Percentiles rank a stretch among this genome's conserved stretches.
Evolutionary conservation across 2,329 filamentous ascomycete genomes (phyloP).

Genomic region (Cryphonectria parasitica): DNA sequence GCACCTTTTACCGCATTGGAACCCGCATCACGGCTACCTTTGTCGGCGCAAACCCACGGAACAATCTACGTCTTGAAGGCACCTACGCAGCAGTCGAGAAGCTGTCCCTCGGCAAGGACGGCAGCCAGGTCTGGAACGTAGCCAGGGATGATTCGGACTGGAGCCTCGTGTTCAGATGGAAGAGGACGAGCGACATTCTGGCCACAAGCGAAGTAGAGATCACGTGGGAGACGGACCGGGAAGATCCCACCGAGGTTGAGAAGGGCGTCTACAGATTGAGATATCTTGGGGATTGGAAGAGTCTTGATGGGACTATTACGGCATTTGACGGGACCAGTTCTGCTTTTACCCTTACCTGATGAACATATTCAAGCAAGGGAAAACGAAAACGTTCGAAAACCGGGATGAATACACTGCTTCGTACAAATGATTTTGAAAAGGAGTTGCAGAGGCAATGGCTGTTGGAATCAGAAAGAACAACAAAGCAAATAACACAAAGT

Average conservation of each 20-base stretch:
- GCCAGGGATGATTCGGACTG: conserved; percentile 80
- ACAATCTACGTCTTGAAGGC: conserved; percentile 77
- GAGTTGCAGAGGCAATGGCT: too few species aligned
- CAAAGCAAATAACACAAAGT: background rate
- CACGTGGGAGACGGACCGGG: conserved; percentile 75
- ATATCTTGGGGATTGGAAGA: conserved; percentile 86
- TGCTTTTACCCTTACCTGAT: conserved; percentile 48
- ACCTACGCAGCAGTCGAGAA: conserved; percentile 80
- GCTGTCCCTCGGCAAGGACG: conserved; percentile 44
- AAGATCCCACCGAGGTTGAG: conserved; percentile 68
- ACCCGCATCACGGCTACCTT: conserved; percentile 70
- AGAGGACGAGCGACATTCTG: conserved; percentile 67
- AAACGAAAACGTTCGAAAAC: background rate
- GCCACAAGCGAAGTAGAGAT: conserved; percentile 80
- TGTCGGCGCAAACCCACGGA: conserved; percentile 86
- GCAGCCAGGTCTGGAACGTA: conserved; percentile 57
- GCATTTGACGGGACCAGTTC: conserved; percentile 71
- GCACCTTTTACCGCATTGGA: conserved; percentile 61
- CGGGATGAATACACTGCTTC: too few species aligned
- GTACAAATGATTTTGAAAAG: too few species aligned
- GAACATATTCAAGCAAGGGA: background rate
- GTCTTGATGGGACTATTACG: conserved; percentile 60
- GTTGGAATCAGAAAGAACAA: too few species aligned
- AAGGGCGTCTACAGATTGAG: conserved; percentile 77
- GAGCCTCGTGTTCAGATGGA: conserved; percentile 82